Evolutionary conservation across 768 basidiomycete species (phyloP), one percentile per base, ranked within the genome.

Genomic region (Auricularia sp.): DNA sequence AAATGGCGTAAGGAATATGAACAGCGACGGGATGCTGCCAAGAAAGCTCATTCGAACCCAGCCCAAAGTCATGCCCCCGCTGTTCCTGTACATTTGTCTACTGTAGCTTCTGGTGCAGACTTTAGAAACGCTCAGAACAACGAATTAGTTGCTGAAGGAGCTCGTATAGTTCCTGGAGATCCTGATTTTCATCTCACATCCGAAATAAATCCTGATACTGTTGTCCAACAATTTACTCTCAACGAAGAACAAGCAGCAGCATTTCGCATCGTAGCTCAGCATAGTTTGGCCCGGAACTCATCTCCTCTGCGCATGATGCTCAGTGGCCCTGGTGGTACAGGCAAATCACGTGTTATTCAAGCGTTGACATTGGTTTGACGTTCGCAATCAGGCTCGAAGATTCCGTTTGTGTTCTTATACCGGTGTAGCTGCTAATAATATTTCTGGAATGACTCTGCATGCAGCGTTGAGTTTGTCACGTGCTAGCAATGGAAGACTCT

Each of bases 241-340:
- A 79, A 78, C 62, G 61, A 3, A 3, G 75, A 77, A 60, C 78
- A 79, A 66, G 65, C 56, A 8, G 62, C 64, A 8, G 77, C 75
- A 16, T 77, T 78, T 44, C 14, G 62, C 7, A 70, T 77, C 6
- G 70, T 80, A 8, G 67, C 69, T 6, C 44, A 71, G 0, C 76
- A 78, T 56, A 68, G 66, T 36, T 14, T 68, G 5, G 33, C 64
- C 7, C 34, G 12, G 8, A 14, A 68, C 5, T 21, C 59, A 2
- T 54, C 67, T 6, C 73, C 70, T 3, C 63, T 79, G 11, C 10
- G 43, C 10, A 44, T 44, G 43, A 44, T 44, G 43, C 43, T 44
- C 43, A 44, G 43, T 44, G 43, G 43, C 18, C 11, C 43, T 18
- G 43, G 43, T 10, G 43, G 43, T 11, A 44, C 43, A 44, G 43